These are phyloP conservation scores for Pythium coloratum DNA, from an alignment of 352 stramenopile genomes.

Conservation along the genomic window DNA sequence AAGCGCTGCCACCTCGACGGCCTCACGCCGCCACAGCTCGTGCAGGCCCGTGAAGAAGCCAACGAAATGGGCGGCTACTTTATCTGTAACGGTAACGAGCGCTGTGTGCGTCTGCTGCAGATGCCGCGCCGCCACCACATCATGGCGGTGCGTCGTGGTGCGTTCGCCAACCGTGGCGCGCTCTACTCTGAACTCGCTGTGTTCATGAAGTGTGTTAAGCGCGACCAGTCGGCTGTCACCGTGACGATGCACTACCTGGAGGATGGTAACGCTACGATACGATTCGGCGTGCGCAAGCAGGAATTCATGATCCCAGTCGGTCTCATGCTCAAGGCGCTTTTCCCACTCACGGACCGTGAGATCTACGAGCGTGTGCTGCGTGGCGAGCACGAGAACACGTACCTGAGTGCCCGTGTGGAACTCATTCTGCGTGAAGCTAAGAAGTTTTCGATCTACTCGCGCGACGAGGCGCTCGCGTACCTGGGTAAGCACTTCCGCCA, in stretches of 20 bases:
- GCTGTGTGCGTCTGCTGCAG: slow-evolving; percentile 97
- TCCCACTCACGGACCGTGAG: slow-evolving; percentile 91
- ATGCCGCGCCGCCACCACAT: slow-evolving; percentile 89
- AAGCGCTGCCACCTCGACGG: slow-evolving; percentile 95
- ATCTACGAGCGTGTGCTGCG: slow-evolving; percentile 97
- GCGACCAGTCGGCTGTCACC: slow-evolving; percentile 95
- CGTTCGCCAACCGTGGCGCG: slow-evolving; percentile 96
- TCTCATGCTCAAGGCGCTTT: slow-evolving; percentile 97
- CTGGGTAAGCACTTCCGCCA: slow-evolving; percentile 96
- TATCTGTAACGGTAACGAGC: slow-evolving; percentile 99
- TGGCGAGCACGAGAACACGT: slow-evolving; percentile 96
- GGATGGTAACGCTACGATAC: slow-evolving; percentile 95
- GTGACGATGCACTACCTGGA: slow-evolving; percentile 99
- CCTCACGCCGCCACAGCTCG: slow-evolving; percentile 84
- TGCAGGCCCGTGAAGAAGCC: slow-evolving; percentile 90
- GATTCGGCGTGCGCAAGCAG: slow-evolving; percentile 97
- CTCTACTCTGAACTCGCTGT: slow-evolving; percentile 97
- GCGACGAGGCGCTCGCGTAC: slow-evolving; percentile 91
- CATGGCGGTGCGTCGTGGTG: slow-evolving; percentile 94
- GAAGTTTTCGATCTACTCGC: slow-evolving; percentile 90
- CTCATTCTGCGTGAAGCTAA: slow-evolving; percentile 97
- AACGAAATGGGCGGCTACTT: slow-evolving; percentile 99
- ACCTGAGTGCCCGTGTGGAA: slow-evolving; percentile 95
- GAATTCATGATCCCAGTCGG: slow-evolving; percentile 98
- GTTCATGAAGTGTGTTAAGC: slow-evolving; percentile 95